Conservation (phyloP, 2,329 filamentous ascomycete species). For the Penicillium capsulatum region DNA sequence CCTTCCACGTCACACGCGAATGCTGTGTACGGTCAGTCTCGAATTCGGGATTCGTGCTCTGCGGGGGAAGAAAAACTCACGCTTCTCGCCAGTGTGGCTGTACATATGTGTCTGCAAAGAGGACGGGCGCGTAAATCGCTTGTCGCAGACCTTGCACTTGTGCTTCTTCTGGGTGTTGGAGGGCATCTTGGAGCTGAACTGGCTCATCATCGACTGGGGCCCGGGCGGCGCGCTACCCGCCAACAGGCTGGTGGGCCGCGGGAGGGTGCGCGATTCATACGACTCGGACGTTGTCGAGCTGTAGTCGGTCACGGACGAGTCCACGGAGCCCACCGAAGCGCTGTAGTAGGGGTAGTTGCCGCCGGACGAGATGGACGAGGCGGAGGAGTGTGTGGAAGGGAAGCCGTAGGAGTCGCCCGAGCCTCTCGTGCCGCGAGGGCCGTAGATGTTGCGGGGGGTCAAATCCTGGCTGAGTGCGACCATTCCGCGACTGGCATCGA, state of each 20-base stretch:
- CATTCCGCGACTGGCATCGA: constrained; percentile 93
- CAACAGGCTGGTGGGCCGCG: constrained; percentile 66
- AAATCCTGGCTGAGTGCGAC: constrained; percentile 89
- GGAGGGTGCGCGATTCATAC: constrained; percentile 81
- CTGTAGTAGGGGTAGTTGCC: constrained; percentile 83
- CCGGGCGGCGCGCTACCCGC: constrained; percentile 67
- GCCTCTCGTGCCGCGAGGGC: constrained; percentile 61
- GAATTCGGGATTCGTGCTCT: not conserved
- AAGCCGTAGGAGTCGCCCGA: constrained; percentile 89
- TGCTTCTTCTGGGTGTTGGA: constrained; percentile 98
- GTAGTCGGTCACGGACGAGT: constrained; percentile 85
- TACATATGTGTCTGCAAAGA: constrained; percentile 98
- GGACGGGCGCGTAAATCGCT: constrained; percentile 90
- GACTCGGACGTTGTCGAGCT: constrained; percentile 81
- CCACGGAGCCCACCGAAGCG: constrained; percentile 64
- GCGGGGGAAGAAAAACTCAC: constrained; percentile 59
- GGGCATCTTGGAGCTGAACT: constrained; percentile 94
- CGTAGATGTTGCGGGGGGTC: constrained; percentile 86
- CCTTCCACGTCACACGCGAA: constrained; percentile 93
- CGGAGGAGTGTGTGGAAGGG: constrained; percentile 80
- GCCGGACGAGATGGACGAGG: constrained; percentile 84
- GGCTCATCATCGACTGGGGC: constrained; percentile 96
- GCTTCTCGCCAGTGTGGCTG: constrained; percentile 96
- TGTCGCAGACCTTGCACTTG: constrained; percentile 98
- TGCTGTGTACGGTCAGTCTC: constrained; percentile 50